These are phyloP conservation scores for Pythium dissotocum DNA, from an alignment of 352 stramenopile genomes.

Conservation along the genomic window DNA sequence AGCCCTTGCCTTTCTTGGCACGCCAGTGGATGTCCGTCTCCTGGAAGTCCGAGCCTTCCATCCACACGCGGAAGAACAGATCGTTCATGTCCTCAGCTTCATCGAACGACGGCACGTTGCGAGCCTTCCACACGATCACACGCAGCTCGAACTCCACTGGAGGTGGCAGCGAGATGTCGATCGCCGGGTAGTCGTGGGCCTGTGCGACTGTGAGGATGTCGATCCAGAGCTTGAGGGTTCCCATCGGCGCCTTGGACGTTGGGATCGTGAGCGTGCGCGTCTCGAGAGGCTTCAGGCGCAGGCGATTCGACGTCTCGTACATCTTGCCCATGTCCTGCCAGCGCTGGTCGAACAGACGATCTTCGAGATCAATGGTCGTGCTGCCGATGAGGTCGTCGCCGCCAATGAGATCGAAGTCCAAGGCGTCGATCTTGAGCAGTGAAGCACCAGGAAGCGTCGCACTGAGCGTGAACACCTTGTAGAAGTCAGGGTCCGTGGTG, in stretches of 20 bases:
- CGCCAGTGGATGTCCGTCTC: slow-evolving; percentile 95
- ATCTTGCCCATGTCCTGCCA: slow-evolving; percentile 89
- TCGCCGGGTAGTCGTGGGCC: slow-evolving; percentile 71
- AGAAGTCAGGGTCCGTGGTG: slow-evolving; percentile 88
- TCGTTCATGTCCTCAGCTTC: slow-evolving; percentile 91
- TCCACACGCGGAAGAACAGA: slow-evolving; percentile 90
- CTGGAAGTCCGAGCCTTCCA: slow-evolving; percentile 79
- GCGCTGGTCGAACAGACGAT: slow-evolving; percentile 89
- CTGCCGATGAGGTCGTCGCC: slow-evolving; percentile 91
- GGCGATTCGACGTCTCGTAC: slow-evolving; percentile 73
- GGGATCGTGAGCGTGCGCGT: slow-evolving; percentile 85
- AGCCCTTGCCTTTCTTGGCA: slow-evolving; percentile 92
- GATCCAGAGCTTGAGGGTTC: slow-evolving; percentile 86
- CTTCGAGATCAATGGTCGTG: slow-evolving; percentile 93
- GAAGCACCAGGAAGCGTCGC: slow-evolving; percentile 84
- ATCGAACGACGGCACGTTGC: slow-evolving; percentile 87
- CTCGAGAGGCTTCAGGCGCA: slow-evolving; percentile 75
- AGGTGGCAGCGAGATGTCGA: slow-evolving; percentile 86
- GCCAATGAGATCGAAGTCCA: slow-evolving; percentile 90
- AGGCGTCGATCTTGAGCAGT: slow-evolving; percentile 86
- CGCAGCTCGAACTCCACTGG: slow-evolving; percentile 90
- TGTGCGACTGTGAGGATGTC: slow-evolving; percentile 88
- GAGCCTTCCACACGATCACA: slow-evolving; percentile 92
- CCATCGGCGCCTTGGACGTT: slow-evolving; percentile 83
- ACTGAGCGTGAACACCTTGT: slow-evolving; percentile 89